A percentile compares a stretch with the other conserved stretches of the same genome.
These are phyloP conservation scores for Penicillium aurantiogriseum DNA, from an alignment of 2,329 filamentous ascomycete genomes.

Conservation along the genomic window DNA sequence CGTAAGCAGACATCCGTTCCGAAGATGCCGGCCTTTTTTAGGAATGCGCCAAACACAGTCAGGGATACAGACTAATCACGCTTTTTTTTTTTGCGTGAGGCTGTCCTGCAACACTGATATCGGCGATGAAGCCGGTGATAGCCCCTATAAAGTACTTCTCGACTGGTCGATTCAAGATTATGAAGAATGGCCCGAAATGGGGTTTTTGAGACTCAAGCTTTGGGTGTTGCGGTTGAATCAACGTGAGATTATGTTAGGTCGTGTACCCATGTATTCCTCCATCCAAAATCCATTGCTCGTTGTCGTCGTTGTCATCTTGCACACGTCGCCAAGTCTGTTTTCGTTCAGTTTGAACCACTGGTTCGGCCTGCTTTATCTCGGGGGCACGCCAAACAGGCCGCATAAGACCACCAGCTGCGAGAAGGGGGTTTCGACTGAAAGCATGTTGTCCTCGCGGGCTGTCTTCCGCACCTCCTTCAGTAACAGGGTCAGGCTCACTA, in stretches of 20 bases:
- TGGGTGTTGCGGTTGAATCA: background rate
- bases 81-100: background rate
- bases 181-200: background rate
- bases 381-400: constrained; percentile 47
- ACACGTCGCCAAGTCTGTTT: constrained; percentile 48
- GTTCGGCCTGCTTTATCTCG: constrained; percentile 26
- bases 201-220: background rate
- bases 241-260: background rate
- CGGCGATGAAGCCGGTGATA: background rate
- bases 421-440: constrained; percentile 46
- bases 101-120: background rate
- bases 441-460: constrained; percentile 30
- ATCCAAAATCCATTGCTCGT: constrained; percentile 50
- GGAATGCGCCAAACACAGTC: background rate
- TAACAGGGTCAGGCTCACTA: constrained; percentile 16
- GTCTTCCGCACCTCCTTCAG: constrained; percentile 12
- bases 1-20: constrained; percentile 1
- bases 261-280: constrained; percentile 43
- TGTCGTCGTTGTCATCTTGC: constrained; percentile 49
- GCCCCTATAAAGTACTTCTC: background rate
- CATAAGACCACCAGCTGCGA: constrained; percentile 44
- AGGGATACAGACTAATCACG: background rate
- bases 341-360: constrained; percentile 30
- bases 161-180: background rate
- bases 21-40: background rate